Evolutionary conservation across 805 yeast species (phyloP).

Genomic region (Trichomonascus vanleenenianus): DNA sequence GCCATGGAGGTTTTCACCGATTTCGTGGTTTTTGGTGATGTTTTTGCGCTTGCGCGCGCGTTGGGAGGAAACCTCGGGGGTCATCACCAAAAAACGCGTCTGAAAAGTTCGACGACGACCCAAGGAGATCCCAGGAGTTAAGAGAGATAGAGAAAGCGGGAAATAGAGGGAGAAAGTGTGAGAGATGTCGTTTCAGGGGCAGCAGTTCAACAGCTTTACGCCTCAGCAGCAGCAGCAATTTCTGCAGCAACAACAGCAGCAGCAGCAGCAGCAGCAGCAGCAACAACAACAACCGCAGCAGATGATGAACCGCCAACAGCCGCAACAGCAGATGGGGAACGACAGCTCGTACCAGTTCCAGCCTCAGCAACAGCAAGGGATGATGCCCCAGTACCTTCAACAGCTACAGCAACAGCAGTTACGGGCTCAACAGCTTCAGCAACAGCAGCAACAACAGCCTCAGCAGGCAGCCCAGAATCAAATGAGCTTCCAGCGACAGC

Average conservation of each 20-base stretch:
- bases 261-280: constrained; percentile 8
- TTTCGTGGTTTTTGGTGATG: too few relatives aligned
- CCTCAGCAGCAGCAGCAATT: constrained; percentile 8
- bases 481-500: constrained; percentile 24
- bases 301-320: too few relatives aligned
- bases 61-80: too few relatives aligned
- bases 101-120: too few relatives aligned
- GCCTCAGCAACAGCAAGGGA: background rate
- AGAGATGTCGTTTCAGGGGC: background rate
- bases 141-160: too few relatives aligned
- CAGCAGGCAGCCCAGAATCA: constrained; percentile 30
- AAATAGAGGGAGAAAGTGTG: background rate
- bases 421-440: constrained; percentile 2
- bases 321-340: background rate
- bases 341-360: constrained; percentile 1
- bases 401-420: constrained; percentile 11
- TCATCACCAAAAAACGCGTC: too few relatives aligned
- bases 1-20: too few relatives aligned
- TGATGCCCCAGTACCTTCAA: background rate
- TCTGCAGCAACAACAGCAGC: constrained; percentile 15
- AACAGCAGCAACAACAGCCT: constrained; percentile 22
- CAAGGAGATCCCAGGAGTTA: too few relatives aligned
- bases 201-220: background rate
- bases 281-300: background rate
- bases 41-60: too few relatives aligned